phyloP scores from a whole-genome alignment of 148 eudicot genomes.

The Fagopyrum esculentum region DNA sequence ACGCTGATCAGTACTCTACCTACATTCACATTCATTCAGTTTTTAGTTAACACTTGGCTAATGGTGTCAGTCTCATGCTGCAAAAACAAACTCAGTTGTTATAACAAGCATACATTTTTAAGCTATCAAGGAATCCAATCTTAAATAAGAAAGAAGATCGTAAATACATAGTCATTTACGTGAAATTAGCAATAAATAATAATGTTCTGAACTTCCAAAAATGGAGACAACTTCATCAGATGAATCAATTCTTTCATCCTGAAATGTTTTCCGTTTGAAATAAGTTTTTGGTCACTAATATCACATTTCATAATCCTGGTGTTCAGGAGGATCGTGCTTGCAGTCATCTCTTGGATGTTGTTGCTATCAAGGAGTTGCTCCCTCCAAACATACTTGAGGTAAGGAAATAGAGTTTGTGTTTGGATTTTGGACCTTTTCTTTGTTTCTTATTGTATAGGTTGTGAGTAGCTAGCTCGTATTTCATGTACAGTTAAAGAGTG shows the following conservation, averaged over 20 bases:
- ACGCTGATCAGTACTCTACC: not conserved
- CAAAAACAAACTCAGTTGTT: conserved; percentile 15
- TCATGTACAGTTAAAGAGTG: no score
- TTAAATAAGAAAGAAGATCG: not conserved
- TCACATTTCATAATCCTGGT: no score
- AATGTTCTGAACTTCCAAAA: conserved; percentile 60
- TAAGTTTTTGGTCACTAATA: not conserved
- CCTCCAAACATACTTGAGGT: no score
- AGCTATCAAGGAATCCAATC: not conserved
- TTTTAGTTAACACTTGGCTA: conserved; percentile 20
- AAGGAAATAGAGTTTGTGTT: no score
- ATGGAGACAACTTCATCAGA: conserved; percentile 66
- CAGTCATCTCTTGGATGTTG: no score
- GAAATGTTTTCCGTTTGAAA: conserved; percentile 13
- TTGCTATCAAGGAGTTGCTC: no score
- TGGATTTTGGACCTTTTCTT: no score
- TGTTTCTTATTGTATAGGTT: no score
- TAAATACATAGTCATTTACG: conserved; percentile 28
- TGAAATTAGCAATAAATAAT: conserved; percentile 96
- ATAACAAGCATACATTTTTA: not conserved
- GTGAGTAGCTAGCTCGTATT: no score
- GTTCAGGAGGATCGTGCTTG: no score
- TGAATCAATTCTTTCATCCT: conserved; percentile 80
- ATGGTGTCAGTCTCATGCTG: conserved; percentile 83
- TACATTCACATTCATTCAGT: not conserved